A percentile compares a stretch with the other conserved stretches of the same genome.
These are phyloP conservation scores for Fusarium udum DNA, from an alignment of 2,329 filamentous ascomycete species.

Conservation along the genomic window DNA sequence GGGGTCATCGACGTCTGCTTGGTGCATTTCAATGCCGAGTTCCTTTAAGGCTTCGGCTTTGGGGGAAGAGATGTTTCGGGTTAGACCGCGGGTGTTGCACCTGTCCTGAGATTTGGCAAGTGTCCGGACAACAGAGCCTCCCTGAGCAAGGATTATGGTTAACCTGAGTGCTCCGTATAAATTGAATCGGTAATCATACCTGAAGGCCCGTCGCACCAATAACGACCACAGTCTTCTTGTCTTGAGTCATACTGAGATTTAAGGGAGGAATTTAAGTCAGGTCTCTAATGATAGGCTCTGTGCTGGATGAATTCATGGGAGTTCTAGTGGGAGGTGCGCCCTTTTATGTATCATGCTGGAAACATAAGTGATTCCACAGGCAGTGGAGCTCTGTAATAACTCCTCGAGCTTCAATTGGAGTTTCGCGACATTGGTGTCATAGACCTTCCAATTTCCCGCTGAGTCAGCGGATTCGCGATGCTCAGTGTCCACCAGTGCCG, in stretches of 20 bases:
- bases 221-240: background rate
- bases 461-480: background rate
- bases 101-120: background rate
- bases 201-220: background rate
- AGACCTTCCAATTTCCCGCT: background rate
- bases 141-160: background rate
- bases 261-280: fast-evolving
- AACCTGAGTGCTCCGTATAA: fast-evolving
- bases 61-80: background rate
- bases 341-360: background rate
- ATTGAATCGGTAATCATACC: background rate
- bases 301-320: fast-evolving
- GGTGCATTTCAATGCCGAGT: background rate
- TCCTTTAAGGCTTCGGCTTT: background rate
- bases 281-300: no score
- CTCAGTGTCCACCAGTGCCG: background rate
- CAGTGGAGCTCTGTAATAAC: background rate
- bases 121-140: background rate
- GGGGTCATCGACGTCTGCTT: background rate
- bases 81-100: background rate
- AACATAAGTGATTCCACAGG: background rate
- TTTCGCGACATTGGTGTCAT: background rate
- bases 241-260: background rate
- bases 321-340: fast-evolving
- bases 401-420: no score